These are phyloP conservation scores for Rosa lucieae DNA, from an alignment of 306 rosid species.

Conservation along the genomic window DNA sequence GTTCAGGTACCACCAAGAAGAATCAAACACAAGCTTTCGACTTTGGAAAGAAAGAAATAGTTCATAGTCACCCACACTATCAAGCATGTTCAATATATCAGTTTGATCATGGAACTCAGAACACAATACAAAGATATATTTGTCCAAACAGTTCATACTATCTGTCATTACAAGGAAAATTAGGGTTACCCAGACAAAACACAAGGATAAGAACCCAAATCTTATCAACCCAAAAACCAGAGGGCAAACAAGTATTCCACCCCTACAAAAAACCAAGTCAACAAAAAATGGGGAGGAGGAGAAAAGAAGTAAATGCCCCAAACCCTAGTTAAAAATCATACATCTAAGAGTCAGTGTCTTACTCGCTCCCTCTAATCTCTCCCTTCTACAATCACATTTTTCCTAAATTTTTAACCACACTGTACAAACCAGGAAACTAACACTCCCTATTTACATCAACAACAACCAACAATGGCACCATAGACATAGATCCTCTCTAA, in stretches of 20 bases:
- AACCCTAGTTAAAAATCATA: constrained; percentile 59
- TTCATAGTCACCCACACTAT: background rate
- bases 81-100: background rate
- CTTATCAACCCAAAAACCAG: constrained; percentile 51
- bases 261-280: constrained; percentile 29
- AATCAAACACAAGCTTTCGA: background rate
- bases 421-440: constrained; percentile 70
- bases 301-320: constrained; percentile 33
- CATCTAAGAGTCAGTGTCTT: constrained; percentile 63
- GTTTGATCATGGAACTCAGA: background rate
- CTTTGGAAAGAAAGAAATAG: background rate
- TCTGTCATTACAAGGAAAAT: constrained; percentile 28
- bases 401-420: constrained; percentile 55
- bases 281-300: constrained; percentile 7
- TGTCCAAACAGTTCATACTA: constrained; percentile 34
- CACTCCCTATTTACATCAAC: constrained; percentile 30
- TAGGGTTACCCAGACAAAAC: constrained; percentile 50
- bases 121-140: constrained; percentile 15
- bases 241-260: constrained; percentile 42
- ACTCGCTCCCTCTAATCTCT: constrained; percentile 46
- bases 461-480: constrained; percentile 6
- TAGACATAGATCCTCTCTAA: constrained; percentile 44
- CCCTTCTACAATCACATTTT: constrained; percentile 40
- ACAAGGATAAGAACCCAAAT: constrained; percentile 39
- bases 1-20: constrained; percentile 5